phyloP scores from a whole-genome alignment of 306 rosid genomes.

The Mucuna pruriens region DNA sequence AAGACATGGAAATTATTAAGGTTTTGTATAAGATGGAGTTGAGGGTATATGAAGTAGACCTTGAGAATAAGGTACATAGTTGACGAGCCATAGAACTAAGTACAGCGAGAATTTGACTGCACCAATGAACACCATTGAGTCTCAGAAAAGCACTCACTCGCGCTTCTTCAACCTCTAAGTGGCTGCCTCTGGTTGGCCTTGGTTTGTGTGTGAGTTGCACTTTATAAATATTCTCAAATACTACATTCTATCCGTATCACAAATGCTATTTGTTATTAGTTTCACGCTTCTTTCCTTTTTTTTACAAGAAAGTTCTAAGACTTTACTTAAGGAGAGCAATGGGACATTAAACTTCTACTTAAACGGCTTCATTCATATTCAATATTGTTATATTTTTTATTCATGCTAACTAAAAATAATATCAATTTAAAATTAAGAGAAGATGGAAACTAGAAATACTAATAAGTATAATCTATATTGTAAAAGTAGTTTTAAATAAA shows the following conservation, averaged over 20 bases:
- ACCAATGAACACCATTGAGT: slow-evolving; percentile 63
- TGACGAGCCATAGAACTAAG: slow-evolving; percentile 45
- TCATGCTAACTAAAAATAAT: not conserved
- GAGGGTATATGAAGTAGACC: slow-evolving; percentile 37
- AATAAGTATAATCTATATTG: not conserved
- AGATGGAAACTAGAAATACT: not conserved
- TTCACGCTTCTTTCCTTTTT: not conserved
- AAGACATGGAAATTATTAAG: not conserved
- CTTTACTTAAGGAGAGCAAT: not conserved
- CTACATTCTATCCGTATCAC: not conserved
- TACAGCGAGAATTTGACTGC: slow-evolving; percentile 50
- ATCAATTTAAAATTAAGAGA: not conserved
- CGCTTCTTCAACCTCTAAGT: slow-evolving; percentile 60
- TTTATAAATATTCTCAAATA: slow-evolving; percentile 38
- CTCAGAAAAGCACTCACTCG: slow-evolving; percentile 52
- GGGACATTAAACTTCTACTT: not conserved
- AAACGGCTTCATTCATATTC: not conserved
- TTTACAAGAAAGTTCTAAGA: not conserved
- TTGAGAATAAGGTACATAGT: slow-evolving; percentile 32
- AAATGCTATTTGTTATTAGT: not conserved
- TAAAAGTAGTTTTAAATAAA: not conserved
- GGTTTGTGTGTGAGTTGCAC: slow-evolving; percentile 48
- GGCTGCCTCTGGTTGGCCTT: slow-evolving; percentile 78
- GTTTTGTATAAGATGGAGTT: not conserved
- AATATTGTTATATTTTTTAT: not conserved